These are phyloP conservation scores for Lactarius hengduanensis DNA, from an alignment of 768 basidiomycete species.

Conservation along the genomic window DNA sequence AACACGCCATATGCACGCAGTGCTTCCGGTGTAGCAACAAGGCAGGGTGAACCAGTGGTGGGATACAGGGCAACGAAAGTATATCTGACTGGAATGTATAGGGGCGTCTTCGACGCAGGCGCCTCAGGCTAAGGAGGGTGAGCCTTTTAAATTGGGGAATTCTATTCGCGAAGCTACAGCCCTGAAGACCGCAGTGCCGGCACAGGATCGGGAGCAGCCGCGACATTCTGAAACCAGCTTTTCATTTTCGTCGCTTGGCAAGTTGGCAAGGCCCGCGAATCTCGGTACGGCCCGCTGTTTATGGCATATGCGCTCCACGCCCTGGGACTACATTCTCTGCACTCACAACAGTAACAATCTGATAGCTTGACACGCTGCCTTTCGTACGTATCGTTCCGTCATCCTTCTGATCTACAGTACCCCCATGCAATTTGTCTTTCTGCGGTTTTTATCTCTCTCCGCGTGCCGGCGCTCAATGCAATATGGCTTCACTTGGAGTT, in stretches of 20 bases:
- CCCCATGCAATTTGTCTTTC: conserved; percentile 12
- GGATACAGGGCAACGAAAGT: background rate
- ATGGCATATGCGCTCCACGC: conserved; percentile 1
- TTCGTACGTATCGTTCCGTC: background rate
- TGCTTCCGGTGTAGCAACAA: background rate
- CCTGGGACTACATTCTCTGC: background rate
- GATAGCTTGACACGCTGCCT: background rate
- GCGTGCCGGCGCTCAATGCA: conserved; percentile 1
- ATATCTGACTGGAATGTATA: background rate
- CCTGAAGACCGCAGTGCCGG: conserved; percentile 13
- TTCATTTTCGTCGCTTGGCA: background rate
- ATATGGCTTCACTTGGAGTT: conserved; percentile 2
- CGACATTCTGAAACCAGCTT: background rate
- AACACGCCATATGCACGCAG: background rate
- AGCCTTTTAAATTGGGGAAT: background rate
- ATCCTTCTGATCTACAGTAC: conserved; percentile 10
- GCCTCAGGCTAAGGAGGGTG: background rate
- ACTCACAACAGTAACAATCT: background rate
- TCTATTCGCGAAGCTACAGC: background rate
- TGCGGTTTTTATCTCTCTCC: background rate
- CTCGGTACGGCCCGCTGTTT: conserved; percentile 11
- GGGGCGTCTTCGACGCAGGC: background rate
- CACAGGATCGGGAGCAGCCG: background rate
- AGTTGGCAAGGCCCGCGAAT: background rate
- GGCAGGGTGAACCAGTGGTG: background rate